Evolutionary conservation across 208 protist genomes (phyloP), one percentile per base, ranked within the genome.

Genomic region (Leishmania mexicana): DNA sequence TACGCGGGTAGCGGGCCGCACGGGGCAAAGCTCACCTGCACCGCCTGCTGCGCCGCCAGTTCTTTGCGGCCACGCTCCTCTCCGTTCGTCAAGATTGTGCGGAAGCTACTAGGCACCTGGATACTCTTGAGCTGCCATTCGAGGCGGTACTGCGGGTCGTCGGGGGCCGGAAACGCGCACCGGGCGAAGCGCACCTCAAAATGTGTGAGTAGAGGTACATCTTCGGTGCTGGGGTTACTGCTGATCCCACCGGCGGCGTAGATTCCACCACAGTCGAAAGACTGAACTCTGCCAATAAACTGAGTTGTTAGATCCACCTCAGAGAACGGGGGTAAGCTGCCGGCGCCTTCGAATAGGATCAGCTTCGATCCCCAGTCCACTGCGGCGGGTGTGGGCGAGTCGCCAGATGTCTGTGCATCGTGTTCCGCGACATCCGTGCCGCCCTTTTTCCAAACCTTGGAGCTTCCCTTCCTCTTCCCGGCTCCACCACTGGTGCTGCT

Each of bases 171-270:
- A 70, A 97, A 97, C 62, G 94, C 94, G 31, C 86, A 86, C 45
- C 94, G 92, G 28, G 92, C 92, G 53, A 93, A 88, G n/a, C 84
- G 70, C 19, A 97, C 94, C 72, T 97, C 94, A 70, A 97, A 93
- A 76, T 97, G 94, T 1, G 94, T 97, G 38, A 95, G 87, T 0
- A 97, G 68, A 1, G 88, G 84, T 10, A 58, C 77, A 28, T 76
- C 71, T 4, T 74, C 28, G 64, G n/a, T 19, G 40, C 51, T 53
- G 31, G 57, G 4, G 10, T 58, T 15, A 24, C 40, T 75, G 51
- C 83, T 60, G 31, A 7, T 58, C 38, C 49, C n/a, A 7, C 77
- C 47, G 15, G 85, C 83, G n/a, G 81, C 77, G 78, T 94, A 96
- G 79, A 96, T 87, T 35, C 88, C 93, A 19, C 93, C 93, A 38